Base-by-base conservation (phyloP, 257 asterid genomes). In the Primulina eburnea region DNA sequence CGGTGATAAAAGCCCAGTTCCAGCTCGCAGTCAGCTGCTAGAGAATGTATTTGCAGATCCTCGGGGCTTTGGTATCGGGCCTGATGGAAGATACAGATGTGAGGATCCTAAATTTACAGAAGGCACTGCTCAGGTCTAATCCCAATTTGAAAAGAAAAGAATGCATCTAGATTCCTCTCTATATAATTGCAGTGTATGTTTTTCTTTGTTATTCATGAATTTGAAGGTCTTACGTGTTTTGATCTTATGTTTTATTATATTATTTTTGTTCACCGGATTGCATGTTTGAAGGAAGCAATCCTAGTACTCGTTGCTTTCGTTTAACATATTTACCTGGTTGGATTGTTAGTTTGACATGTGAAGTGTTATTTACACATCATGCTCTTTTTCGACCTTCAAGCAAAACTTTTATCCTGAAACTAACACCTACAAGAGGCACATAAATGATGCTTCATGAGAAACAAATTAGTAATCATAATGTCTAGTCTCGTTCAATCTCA, bases 21-120 rank as follows among this genome's bases (percentile, higher is more conserved):
- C 97, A 26, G 76, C 74, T 38, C 96, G 98, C 9, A 93, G 83
- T 68, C 97, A 93, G 77, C 84, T 93, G 76, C 89, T 93, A 2
- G 97, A 90, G 82, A 93, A 93, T 55, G 98, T 93, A 11, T 93
- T 93, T 68, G 98, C 96, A 30, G 97, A 93, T 76, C 98, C 98
- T 1, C 83, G 82, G 76, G 96, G 98, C 20, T 93, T 93, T 14
- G 95, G 97, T 9, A 93, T 90, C 58, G 97, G 96, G 63, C 97
- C 98, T 10, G 95, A 90, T 72, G 98, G 98, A 16, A 87, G 77
- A 84, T 93, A 93, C 89, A 86, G 95, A 82, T 93, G 98, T 60
- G 97, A 90, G 90, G 97, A 93, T 67, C 98, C 98, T 52, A 90
- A 93, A 79, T 93, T 93, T 79, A 93, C 98, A 2, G 85, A 93